Conservation (phyloP, 257 asterid genomes). For the Nicotiana tabacum region DNA sequence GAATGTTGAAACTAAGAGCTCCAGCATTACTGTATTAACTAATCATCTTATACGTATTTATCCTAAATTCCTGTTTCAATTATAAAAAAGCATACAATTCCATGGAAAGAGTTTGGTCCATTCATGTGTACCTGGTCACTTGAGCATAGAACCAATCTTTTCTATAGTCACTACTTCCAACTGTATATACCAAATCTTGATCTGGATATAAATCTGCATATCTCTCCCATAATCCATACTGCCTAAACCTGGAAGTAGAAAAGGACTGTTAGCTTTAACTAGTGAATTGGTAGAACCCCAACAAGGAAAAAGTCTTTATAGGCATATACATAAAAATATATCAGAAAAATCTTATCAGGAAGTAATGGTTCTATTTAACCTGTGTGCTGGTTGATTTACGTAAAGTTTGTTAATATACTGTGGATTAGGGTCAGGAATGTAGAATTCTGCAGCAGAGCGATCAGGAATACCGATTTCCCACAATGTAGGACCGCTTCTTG, state of each 20-base stretch:
- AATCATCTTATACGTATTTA: background rate
- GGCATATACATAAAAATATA: background rate
- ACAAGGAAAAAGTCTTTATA: background rate
- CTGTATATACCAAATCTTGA: constrained; percentile 59
- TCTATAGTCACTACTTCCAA: constrained; percentile 56
- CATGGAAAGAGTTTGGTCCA: too few species aligned
- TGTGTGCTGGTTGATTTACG: constrained; percentile 52
- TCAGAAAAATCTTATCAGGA: background rate
- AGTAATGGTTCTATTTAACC: constrained; percentile 24
- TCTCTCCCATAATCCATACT: constrained; percentile 86
- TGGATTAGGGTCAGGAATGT: constrained; percentile 78
- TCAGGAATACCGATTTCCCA: constrained; percentile 95
- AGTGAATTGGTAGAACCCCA: background rate
- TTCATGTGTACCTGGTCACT: constrained; percentile 28
- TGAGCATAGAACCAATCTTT: constrained; percentile 83
- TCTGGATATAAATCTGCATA: constrained; percentile 63
- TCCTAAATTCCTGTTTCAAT: background rate
- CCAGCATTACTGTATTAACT: background rate
- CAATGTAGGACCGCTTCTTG: constrained; percentile 72
- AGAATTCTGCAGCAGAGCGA: constrained; percentile 80
- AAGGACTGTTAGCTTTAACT: background rate
- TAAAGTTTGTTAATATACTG: constrained; percentile 50
- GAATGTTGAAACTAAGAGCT: background rate
- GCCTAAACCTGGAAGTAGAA: constrained; percentile 57
- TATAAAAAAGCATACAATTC: background rate